A percentile compares a stretch with the other conserved stretches of the same genome.
Evolutionary conservation across 2,329 filamentous ascomycete genomes (phyloP).

Genomic region (Neopestalotiopsis sp.): DNA sequence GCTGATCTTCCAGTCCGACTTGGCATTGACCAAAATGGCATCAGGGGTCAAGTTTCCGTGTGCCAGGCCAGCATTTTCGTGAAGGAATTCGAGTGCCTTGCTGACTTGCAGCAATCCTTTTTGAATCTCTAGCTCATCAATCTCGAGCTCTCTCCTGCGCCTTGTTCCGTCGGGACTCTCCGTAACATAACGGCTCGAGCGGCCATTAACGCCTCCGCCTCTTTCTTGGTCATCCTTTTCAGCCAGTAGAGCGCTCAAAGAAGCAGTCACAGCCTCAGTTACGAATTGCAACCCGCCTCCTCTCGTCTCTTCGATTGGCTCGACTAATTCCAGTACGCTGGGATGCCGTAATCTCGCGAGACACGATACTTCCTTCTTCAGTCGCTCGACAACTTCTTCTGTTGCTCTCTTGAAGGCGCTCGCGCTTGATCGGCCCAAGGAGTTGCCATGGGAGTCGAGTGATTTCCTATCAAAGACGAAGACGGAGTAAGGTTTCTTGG

Average conservation of each 20-base stretch:
- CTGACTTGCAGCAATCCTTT: conserved; percentile 93
- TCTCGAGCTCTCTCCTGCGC: conserved; percentile 81
- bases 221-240: conserved; percentile 91
- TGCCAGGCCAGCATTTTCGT: conserved; percentile 91
- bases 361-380: conserved; percentile 91
- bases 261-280: conserved; percentile 88
- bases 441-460: conserved; percentile 71
- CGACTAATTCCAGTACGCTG: conserved; percentile 87
- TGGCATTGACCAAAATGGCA: conserved; percentile 90
- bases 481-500: conserved; percentile 84
- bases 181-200: conserved; percentile 79
- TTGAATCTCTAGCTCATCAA: conserved; percentile 97
- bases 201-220: conserved; percentile 68
- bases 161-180: conserved; percentile 78
- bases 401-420: conserved; percentile 78
- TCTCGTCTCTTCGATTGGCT: conserved; percentile 93
- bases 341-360: conserved; percentile 89
- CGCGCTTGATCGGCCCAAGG: conserved; percentile 66
- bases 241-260: conserved; percentile 78
- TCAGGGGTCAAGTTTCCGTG: conserved; percentile 96
- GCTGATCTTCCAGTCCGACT: conserved; percentile 99
- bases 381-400: conserved; percentile 87
- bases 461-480: conserved; percentile 94
- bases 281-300: conserved; percentile 94
- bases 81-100: conserved; percentile 92